Evolutionary conservation across 495 filamentous ascomycete genomes (phyloP).

Genomic region (Entonaema liquescens): DNA sequence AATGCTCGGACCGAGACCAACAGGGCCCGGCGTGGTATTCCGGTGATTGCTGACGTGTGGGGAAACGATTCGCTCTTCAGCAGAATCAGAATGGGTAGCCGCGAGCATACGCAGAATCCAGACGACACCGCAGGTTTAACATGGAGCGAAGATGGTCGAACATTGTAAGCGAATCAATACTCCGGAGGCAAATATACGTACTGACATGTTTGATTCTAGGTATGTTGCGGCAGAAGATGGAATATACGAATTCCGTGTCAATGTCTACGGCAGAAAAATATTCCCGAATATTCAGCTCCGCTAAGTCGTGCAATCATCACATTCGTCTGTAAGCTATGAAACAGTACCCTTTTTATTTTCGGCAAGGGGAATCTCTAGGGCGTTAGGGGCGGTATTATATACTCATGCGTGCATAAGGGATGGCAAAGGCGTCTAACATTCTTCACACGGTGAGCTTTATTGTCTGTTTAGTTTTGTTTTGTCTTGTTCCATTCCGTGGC

Average conservation of each 20-base stretch:
- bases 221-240: slow-evolving; percentile 78
- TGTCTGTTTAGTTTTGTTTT: neutral
- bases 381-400: slow-evolving; percentile 22
- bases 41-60: slow-evolving; percentile 45
- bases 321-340: slow-evolving; percentile 14
- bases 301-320: slow-evolving; percentile 39
- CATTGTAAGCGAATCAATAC: slow-evolving; percentile 64
- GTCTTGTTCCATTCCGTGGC: slow-evolving; percentile 2
- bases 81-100: slow-evolving; percentile 36
- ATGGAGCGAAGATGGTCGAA: slow-evolving; percentile 75
- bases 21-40: slow-evolving; percentile 39
- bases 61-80: slow-evolving; percentile 36
- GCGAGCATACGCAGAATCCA: slow-evolving; percentile 47
- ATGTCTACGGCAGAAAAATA: slow-evolving; percentile 69
- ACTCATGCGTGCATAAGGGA: slow-evolving; percentile 32
- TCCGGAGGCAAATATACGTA: neutral
- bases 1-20: slow-evolving; percentile 28
- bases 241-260: slow-evolving; percentile 76
- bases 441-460: slow-evolving; percentile 1
- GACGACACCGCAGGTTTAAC: slow-evolving; percentile 71
- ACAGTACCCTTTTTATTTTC: slow-evolving; percentile 3
- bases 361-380: slow-evolving; percentile 4
- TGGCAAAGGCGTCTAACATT: slow-evolving; percentile 22
- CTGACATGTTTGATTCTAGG: slow-evolving; percentile 52
- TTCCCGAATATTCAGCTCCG: slow-evolving; percentile 69